A percentile compares a stretch with the other conserved stretches of the same genome.
Conservation (phyloP, 352 stramenopile genomes). For the Phytopythium ostracodes region DNA sequence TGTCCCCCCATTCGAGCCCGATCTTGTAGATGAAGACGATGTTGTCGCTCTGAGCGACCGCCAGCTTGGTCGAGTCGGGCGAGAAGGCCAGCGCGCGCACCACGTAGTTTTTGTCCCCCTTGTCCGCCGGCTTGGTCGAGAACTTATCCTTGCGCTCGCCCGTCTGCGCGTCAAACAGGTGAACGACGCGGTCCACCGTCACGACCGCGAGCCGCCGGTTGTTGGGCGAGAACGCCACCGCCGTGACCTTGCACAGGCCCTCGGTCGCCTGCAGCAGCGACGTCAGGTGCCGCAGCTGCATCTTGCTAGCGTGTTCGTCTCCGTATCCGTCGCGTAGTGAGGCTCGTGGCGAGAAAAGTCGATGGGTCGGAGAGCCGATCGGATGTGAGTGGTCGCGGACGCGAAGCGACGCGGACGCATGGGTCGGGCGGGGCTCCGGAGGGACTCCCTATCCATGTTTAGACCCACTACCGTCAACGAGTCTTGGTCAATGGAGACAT, state of each 20-base stretch:
- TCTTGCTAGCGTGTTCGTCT: constrained; percentile 15
- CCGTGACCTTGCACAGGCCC: constrained; percentile 91
- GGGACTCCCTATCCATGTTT: neutral
- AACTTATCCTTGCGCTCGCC: constrained; percentile 95
- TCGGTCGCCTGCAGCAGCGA: constrained; percentile 89
- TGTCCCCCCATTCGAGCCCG: constrained; percentile 91
- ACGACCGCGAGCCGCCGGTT: constrained; percentile 91
- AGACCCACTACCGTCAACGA: neutral
- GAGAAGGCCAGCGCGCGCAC: constrained; percentile 91
- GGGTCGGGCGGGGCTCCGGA: neutral
- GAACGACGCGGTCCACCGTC: constrained; percentile 91
- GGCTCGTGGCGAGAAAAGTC: neutral
- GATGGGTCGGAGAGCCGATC: neutral
- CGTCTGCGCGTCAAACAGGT: constrained; percentile 91
- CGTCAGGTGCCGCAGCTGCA: constrained; percentile 92
- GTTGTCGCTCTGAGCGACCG: constrained; percentile 95
- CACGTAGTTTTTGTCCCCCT: constrained; percentile 94
- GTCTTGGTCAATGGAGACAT: neutral
- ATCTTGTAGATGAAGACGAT: constrained; percentile 98
- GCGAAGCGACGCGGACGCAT: constrained; percentile 33
- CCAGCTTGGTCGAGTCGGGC: constrained; percentile 91
- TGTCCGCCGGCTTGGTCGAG: constrained; percentile 93
- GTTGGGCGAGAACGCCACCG: constrained; percentile 91
- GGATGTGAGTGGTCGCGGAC: constrained; percentile 11
- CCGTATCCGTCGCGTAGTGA: neutral